Base-by-base conservation (phyloP, 805 yeast genomes). In the Ogataea trehaloabstinens region DNA sequence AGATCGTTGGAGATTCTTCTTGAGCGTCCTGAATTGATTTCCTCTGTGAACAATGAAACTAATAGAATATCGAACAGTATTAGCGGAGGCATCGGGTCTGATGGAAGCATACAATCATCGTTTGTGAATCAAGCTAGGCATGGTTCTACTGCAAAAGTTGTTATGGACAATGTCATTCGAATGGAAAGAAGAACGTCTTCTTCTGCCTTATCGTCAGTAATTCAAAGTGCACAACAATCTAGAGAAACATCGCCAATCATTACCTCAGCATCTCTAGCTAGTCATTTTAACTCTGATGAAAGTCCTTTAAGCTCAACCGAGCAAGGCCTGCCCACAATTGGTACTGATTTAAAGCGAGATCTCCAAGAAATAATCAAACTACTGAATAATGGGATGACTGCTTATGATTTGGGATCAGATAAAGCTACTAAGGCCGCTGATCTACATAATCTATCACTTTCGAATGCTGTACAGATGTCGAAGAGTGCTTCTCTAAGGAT, bases 1-100 rank as follows among this genome's bases (percentile, higher is more conserved):
- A 65, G 93, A 48, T 83, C 95, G 5, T 61, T 87, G 37, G 88
- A 86, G 56, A 82, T 86, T 29, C 63, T 87, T 28, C 66, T 81
- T 36, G 83, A 80, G 27, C 66, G 85, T 38, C 89, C 90, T 0
- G 72, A 67, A 22, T 37, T 49, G 30, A 28, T 49, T 27, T 31
- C 55, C 3, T 44, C 49, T 28, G 40, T 51, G 21, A 42, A 30
- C 25, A 44, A 41, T 13, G 41, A 37, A 15, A 28, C 40, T 8
- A 18, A 18, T 13, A 30, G 33, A 18, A 19, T 8, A 10, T 17
- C 8, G 6, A 19, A 22, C 22, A 19, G 20, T 19, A 8, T 30
- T 17, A 19, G 7, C 19, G 33, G 33, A 11, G 12, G 25, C 11
- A 5, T 31, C 12, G 5, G 29, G 6, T 3, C 34, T 18, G 33